Percentiles rank a stretch among this genome's conserved stretches.
phyloP scores from a whole-genome alignment of 192 early-diverging fungal species.

The Gigaspora rosea region DNA sequence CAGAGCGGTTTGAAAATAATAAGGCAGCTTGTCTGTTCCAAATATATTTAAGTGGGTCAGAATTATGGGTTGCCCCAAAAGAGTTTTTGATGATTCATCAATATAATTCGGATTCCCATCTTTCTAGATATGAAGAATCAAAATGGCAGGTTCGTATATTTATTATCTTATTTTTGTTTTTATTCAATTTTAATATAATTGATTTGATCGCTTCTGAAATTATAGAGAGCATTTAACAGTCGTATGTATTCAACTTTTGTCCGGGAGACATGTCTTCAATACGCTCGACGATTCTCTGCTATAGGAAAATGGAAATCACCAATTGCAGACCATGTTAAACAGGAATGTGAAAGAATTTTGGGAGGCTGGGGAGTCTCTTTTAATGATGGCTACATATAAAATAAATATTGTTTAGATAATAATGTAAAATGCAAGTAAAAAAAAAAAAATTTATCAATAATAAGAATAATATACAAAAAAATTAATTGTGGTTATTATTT shows the following conservation, averaged over 20 bases:
- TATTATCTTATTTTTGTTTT: not conserved
- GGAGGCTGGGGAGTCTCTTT: slow-evolving; percentile 34
- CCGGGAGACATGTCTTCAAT: slow-evolving; percentile 56
- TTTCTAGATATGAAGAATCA: not conserved
- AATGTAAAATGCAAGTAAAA: no score
- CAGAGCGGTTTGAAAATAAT: slow-evolving; percentile 60
- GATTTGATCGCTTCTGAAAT: not conserved
- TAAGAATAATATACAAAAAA: no score
- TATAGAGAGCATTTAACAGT: slow-evolving; percentile 54
- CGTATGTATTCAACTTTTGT: slow-evolving; percentile 59
- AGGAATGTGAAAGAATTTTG: slow-evolving; percentile 20
- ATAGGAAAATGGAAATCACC: slow-evolving; percentile 53
- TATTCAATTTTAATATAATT: not conserved
- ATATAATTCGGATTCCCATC: slow-evolving; percentile 8
- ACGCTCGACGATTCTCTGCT: slow-evolving; percentile 54
- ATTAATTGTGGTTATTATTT: no score
- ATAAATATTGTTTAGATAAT: no score
- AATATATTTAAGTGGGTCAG: slow-evolving; percentile 52
- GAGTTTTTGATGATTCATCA: slow-evolving; percentile 39
- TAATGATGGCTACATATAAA: no score
- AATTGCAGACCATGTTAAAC: slow-evolving; percentile 41
- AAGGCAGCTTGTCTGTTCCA: slow-evolving; percentile 55
- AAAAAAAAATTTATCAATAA: no score
- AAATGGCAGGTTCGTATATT: slow-evolving; percentile 23
- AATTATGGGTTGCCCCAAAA: slow-evolving; percentile 59